A percentile compares a stretch with the other conserved stretches of the same genome.
Evolutionary conservation across 306 rosid species (phyloP).

Genomic region (Sophora flavescens): DNA sequence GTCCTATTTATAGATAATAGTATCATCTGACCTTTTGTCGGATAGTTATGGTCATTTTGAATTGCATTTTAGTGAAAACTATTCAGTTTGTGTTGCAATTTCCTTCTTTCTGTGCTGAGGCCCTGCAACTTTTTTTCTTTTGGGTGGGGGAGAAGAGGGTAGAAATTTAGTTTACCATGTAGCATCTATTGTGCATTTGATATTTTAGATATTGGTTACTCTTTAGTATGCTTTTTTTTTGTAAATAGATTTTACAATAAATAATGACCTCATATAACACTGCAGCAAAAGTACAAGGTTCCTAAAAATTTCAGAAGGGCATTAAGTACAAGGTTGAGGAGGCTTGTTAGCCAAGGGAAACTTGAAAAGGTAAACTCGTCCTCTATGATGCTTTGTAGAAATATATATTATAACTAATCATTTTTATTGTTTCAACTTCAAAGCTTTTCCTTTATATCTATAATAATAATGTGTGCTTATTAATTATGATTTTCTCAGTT

Average conservation of each 20-base stretch:
- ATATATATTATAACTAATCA: background rate
- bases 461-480: background rate
- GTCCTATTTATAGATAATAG: background rate
- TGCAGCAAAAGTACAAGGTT: slow-evolving; percentile 80
- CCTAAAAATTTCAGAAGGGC: slow-evolving; percentile 74
- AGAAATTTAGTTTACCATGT: slow-evolving; percentile 20
- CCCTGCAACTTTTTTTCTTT: background rate
- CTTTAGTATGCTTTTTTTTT: slow-evolving; percentile 35
- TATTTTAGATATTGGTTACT: slow-evolving; percentile 21
- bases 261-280: slow-evolving; percentile 37
- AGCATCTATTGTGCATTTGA: slow-evolving; percentile 31
- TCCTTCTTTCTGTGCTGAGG: background rate
- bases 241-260: slow-evolving; percentile 41
- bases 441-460: slow-evolving; percentile 24
- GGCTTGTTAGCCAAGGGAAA: slow-evolving; percentile 82
- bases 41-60: slow-evolving; percentile 18
- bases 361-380: slow-evolving; percentile 73
- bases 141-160: background rate
- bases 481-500: background rate
- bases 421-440: slow-evolving; percentile 12
- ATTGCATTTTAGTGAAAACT: slow-evolving; percentile 28
- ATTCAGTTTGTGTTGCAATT: slow-evolving; percentile 21
- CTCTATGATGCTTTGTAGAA: slow-evolving; percentile 5
- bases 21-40: background rate
- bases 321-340: slow-evolving; percentile 70